A percentile compares a stretch with the other conserved stretches of the same genome.
phyloP scores from a whole-genome alignment of 345 rosid species.

The Luvunga scandens region DNA sequence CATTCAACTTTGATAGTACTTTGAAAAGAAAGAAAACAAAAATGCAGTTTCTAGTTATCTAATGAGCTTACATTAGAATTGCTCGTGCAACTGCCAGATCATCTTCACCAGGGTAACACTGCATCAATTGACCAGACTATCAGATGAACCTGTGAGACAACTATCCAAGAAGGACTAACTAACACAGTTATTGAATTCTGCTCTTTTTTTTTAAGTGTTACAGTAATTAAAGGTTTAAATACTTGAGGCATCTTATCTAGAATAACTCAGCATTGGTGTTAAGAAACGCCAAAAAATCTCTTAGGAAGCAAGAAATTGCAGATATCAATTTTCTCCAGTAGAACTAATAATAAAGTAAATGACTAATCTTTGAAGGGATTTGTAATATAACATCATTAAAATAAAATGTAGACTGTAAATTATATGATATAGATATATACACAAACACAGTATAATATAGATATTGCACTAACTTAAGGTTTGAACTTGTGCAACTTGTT shows the following conservation, averaged over 20 bases:
- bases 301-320: not conserved
- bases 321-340: not conserved
- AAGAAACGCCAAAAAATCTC: not conserved
- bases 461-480: not conserved
- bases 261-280: not conserved
- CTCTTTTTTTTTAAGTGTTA: slow-evolving; percentile 1
- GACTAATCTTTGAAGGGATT: not conserved
- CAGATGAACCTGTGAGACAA: slow-evolving; percentile 5
- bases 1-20: not conserved
- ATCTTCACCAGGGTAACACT: slow-evolving; percentile 99
- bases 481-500: not conserved
- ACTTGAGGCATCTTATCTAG: not conserved
- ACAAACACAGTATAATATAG: not conserved
- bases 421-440: not conserved
- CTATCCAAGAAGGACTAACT: not conserved
- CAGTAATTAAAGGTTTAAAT: not conserved
- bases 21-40: not conserved
- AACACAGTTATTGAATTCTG: not conserved
- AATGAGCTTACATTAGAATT: slow-evolving; percentile 58
- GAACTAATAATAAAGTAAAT: not conserved
- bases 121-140: slow-evolving; percentile 29
- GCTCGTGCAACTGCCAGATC: slow-evolving; percentile 89
- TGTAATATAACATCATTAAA: not conserved
- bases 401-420: not conserved
- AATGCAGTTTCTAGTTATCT: not conserved